phyloP scores from a whole-genome alignment of 768 basidiomycete species.

The Mycena sanguinolenta region DNA sequence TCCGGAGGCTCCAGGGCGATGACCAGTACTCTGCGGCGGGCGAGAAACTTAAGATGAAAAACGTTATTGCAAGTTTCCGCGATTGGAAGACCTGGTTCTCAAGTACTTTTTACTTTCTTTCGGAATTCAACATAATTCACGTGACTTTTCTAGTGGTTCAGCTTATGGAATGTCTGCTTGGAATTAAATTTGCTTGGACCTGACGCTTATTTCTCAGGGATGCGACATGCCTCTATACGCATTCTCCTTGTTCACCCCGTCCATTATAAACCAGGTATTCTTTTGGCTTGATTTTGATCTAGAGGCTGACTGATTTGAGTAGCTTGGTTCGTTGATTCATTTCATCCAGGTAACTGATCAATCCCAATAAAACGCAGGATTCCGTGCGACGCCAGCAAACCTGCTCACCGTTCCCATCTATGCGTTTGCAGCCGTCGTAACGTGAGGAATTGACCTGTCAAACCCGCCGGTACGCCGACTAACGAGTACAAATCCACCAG shows the following conservation, averaged over 20 bases:
- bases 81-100: slow-evolving; percentile 84
- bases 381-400: slow-evolving; percentile 75
- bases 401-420: slow-evolving; percentile 85
- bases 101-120: slow-evolving; percentile 53
- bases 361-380: slow-evolving; percentile 53
- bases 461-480: not conserved
- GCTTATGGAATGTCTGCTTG: slow-evolving; percentile 11
- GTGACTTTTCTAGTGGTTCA: slow-evolving; percentile 18
- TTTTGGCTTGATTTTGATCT: slow-evolving; percentile 23
- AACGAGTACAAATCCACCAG: not conserved
- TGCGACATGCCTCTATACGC: slow-evolving; percentile 72
- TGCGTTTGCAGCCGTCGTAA: slow-evolving; percentile 78
- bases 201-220: slow-evolving; percentile 65
- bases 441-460: slow-evolving; percentile 47
- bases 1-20: slow-evolving; percentile 75
- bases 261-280: slow-evolving; percentile 68
- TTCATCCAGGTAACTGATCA: not conserved
- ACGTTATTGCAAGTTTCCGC: slow-evolving; percentile 69
- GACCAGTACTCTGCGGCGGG: slow-evolving; percentile 76
- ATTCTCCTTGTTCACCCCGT: slow-evolving; percentile 66
- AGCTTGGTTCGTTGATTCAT: slow-evolving; percentile 49
- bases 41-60: slow-evolving; percentile 65
- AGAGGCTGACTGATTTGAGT: slow-evolving; percentile 5
- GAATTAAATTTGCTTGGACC: slow-evolving; percentile 60
- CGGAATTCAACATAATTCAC: not conserved